These are phyloP conservation scores for Claviceps digitariae DNA, from an alignment of 2,329 filamentous ascomycete genomes.

Conservation along the genomic window DNA sequence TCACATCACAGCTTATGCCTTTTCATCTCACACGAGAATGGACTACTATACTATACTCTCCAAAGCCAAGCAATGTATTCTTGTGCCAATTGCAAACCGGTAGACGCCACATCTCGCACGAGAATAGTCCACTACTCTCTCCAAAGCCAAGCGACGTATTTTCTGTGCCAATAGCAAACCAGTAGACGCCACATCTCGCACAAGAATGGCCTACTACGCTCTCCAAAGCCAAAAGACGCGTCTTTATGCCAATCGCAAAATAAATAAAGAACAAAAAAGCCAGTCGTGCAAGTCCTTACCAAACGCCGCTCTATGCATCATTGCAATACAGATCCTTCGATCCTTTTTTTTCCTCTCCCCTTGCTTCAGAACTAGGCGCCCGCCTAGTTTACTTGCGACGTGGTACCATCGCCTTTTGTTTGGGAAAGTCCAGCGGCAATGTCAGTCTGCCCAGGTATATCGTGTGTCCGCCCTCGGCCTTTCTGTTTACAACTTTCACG, in stretches of 20 bases:
- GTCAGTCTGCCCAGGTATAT: slow-evolving; percentile 52
- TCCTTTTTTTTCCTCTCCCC: background rate
- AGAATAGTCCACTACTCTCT: background rate
- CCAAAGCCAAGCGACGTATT: no score
- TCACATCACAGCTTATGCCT: slow-evolving; percentile 68
- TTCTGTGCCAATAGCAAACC: background rate
- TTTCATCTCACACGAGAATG: slow-evolving; percentile 43
- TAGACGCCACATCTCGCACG: background rate
- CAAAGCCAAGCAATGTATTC: no score
- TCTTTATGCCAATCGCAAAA: background rate
- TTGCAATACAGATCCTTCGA: background rate
- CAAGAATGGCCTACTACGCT: background rate
- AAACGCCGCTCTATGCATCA: slow-evolving; percentile 7
- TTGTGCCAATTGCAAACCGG: background rate
- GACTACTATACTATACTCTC: background rate
- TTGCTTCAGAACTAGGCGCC: background rate
- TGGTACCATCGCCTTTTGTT: slow-evolving; percentile 30
- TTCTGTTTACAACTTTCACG: slow-evolving; percentile 46
- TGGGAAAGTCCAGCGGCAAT: slow-evolving; percentile 74
- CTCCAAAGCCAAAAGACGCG: no score
- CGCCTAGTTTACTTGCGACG: slow-evolving; percentile 8
- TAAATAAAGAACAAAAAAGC: no score
- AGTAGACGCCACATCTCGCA: background rate
- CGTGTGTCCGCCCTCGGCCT: slow-evolving; percentile 41
- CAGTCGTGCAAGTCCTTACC: background rate